phyloP scores from a whole-genome alignment of 2,329 filamentous ascomycete species.

The Tolypocladium tundrense region DNA sequence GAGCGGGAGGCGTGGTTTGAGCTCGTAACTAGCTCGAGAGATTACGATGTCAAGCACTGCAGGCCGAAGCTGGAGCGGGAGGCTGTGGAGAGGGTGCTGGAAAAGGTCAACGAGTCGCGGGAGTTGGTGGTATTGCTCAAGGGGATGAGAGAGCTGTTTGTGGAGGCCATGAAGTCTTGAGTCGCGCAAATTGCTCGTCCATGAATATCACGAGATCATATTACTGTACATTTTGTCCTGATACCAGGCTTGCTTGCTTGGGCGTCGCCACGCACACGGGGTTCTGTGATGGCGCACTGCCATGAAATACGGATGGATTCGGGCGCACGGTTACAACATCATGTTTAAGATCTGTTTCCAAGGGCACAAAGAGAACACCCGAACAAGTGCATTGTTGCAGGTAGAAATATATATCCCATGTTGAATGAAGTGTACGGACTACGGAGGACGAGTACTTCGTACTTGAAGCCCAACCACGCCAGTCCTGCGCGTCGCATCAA shows the following conservation, averaged over 20 bases:
- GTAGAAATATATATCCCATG: neutral
- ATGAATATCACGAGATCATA: neutral
- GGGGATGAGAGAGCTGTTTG: conserved; percentile 73
- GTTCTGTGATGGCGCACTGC: neutral
- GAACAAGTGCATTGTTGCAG: neutral
- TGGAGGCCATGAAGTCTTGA: conserved; percentile 50
- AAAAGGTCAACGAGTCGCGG: conserved; percentile 70
- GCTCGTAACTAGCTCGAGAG: conserved; percentile 66
- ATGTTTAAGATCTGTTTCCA: neutral
- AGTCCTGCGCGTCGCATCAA: neutral
- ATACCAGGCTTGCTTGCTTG: neutral
- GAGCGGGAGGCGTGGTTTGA: conserved; percentile 91
- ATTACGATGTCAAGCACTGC: conserved; percentile 76
- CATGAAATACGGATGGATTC: neutral
- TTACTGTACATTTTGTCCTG: neutral
- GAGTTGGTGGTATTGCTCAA: conserved; percentile 66
- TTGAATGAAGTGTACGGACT: neutral
- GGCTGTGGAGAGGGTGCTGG: conserved; percentile 65
- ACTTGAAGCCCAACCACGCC: neutral
- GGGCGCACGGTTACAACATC: neutral
- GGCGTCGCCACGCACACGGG: neutral
- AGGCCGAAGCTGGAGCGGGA: conserved; percentile 74
- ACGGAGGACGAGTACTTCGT: neutral
- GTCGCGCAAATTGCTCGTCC: neutral
- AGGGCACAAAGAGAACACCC: neutral